phyloP scores from a whole-genome alignment of 805 yeast species.

The Barnettozyma wickerhamii region DNA sequence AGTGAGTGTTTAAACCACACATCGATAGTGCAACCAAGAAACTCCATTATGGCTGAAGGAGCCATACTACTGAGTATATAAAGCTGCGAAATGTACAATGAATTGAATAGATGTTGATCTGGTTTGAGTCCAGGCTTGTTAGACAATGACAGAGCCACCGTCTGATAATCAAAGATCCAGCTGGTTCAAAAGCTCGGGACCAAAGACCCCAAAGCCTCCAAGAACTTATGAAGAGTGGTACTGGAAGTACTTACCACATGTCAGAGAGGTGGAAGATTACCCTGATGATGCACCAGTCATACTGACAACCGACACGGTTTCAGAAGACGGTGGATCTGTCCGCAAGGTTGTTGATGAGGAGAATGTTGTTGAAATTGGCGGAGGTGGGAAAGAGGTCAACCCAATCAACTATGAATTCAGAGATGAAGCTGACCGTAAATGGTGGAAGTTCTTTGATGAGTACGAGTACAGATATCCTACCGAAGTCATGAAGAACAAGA shows the following conservation, averaged over 20 bases:
- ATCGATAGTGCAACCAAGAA: too few species aligned
- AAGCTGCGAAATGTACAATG: too few species aligned
- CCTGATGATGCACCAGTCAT: neutral
- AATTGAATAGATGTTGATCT: too few species aligned
- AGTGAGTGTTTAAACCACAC: too few species aligned
- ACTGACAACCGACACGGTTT: neutral
- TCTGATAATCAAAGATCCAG: too few species aligned
- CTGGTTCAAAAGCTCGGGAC: too few species aligned
- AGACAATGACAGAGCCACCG: too few species aligned
- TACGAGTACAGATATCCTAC: slow-evolving; percentile 51
- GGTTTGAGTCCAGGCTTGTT: too few species aligned
- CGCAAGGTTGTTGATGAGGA: neutral
- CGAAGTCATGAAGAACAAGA: slow-evolving; percentile 28
- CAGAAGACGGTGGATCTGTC: neutral
- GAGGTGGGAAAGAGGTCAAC: neutral
- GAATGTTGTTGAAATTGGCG: neutral
- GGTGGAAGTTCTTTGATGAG: slow-evolving; percentile 50
- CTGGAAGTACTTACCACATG: slow-evolving; percentile 8
- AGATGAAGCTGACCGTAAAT: slow-evolving; percentile 34
- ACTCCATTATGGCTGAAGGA: too few species aligned
- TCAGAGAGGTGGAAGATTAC: slow-evolving; percentile 5
- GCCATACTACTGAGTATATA: too few species aligned
- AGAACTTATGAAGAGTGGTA: slow-evolving; percentile 2
- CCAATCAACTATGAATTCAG: slow-evolving; percentile 27
- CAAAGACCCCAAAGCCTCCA: neutral